These are phyloP conservation scores for Imleria badia DNA, from an alignment of 768 basidiomycete species.

Conservation along the genomic window DNA sequence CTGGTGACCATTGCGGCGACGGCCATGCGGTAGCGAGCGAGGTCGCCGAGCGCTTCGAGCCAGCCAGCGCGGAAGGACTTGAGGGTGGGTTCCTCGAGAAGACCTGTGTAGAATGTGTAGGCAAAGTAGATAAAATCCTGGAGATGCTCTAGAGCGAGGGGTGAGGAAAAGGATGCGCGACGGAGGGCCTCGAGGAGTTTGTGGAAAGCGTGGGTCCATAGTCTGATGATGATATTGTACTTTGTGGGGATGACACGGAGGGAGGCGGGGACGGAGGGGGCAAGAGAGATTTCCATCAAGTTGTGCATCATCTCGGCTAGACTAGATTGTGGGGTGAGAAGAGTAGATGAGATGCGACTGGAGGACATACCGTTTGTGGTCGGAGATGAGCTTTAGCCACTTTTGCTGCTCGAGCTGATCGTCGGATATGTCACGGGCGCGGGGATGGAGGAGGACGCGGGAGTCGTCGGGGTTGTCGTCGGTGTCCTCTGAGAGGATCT, in stretches of 20 bases:
- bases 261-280: slow-evolving; percentile 85
- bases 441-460: slow-evolving; percentile 35
- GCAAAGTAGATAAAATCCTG: slow-evolving; percentile 95
- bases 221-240: slow-evolving; percentile 91
- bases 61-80: slow-evolving; percentile 73
- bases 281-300: slow-evolving; percentile 79
- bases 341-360: neutral
- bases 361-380: slow-evolving; percentile 78
- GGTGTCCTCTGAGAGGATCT: slow-evolving; percentile 61
- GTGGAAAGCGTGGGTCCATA: slow-evolving; percentile 92
- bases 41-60: slow-evolving; percentile 96
- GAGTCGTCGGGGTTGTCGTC: slow-evolving; percentile 50
- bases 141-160: slow-evolving; percentile 80
- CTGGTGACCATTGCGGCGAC: slow-evolving; percentile 83
- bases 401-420: slow-evolving; percentile 73
- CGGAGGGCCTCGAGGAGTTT: slow-evolving; percentile 89
- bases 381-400: slow-evolving; percentile 66
- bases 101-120: slow-evolving; percentile 88
- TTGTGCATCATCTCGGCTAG: slow-evolving; percentile 90
- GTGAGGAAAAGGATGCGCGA: slow-evolving; percentile 68
- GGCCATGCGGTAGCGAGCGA: slow-evolving; percentile 92
- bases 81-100: slow-evolving; percentile 80
- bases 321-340: slow-evolving; percentile 40
- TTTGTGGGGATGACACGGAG: slow-evolving; percentile 87
- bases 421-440: slow-evolving; percentile 35